Conservation (phyloP, 805 yeast genomes). For the Naumovozyma castellii region DNA sequence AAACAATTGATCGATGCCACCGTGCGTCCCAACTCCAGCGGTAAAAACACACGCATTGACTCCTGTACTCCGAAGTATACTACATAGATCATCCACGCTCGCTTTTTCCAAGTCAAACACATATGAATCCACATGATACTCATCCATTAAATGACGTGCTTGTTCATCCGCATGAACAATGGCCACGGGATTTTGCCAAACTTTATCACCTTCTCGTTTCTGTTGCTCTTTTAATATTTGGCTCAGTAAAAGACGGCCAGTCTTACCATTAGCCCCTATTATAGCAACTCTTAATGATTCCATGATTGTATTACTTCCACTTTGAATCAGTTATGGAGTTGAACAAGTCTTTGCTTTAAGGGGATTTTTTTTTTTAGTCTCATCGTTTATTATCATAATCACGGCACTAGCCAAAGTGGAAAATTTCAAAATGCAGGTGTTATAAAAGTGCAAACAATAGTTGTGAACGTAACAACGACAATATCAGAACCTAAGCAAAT, state of each 20-base stretch:
- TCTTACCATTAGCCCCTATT: slow-evolving; percentile 55
- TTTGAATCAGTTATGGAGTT: too few relatives aligned
- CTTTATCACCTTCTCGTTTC: slow-evolving; percentile 13
- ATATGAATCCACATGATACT: slow-evolving; percentile 31
- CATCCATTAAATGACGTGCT: slow-evolving; percentile 29
- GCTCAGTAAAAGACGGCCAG: slow-evolving; percentile 39
- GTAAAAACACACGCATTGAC: slow-evolving; percentile 43
- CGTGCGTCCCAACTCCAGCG: slow-evolving; percentile 55
- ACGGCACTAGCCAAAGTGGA: too few relatives aligned
- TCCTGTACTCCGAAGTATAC: neutral
- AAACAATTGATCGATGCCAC: slow-evolving; percentile 32
- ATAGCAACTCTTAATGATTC: slow-evolving; percentile 31
- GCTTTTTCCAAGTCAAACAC: slow-evolving; percentile 33
- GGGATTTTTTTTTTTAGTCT: neutral
- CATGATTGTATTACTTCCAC: too few relatives aligned
- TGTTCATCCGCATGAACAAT: slow-evolving; percentile 39
- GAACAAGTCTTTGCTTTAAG: neutral
- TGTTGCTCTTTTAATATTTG: slow-evolving; percentile 23
- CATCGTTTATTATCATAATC: neutral
- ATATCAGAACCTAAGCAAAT: slow-evolving; percentile 4
- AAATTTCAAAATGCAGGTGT: too few relatives aligned
- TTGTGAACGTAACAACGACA: neutral
- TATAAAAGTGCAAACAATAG: too few relatives aligned
- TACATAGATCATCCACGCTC: slow-evolving; percentile 25
- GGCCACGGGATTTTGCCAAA: slow-evolving; percentile 33